phyloP scores from a whole-genome alignment of 176 grass and related monocot genomes.

The Musa itinerans region DNA sequence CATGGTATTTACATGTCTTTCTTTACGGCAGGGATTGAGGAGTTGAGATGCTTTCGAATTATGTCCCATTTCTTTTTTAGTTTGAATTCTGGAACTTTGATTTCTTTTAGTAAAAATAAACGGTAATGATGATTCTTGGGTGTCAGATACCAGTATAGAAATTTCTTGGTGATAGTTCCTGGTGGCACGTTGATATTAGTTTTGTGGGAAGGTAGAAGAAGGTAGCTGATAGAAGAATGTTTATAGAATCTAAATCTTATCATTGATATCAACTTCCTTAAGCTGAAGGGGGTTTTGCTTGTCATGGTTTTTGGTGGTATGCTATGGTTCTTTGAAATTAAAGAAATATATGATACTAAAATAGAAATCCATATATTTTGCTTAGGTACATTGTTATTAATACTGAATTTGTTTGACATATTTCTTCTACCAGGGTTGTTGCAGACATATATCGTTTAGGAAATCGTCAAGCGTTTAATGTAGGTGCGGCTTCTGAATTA shows the following conservation, averaged over 20 bases:
- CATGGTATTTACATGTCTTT: not conserved
- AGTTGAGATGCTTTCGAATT: not conserved
- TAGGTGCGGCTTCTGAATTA: constrained; percentile 52
- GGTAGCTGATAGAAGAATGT: not conserved
- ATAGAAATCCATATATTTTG: not conserved
- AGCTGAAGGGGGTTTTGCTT: not conserved
- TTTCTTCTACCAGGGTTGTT: constrained; percentile 57
- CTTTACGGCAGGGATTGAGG: not conserved
- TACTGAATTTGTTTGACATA: not conserved
- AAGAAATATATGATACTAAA: not conserved
- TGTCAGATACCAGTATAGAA: not conserved
- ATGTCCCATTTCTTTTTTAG: no score
- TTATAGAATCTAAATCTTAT: not conserved
- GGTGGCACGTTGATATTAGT: not conserved
- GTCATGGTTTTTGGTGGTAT: not conserved
- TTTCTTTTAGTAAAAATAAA: no score
- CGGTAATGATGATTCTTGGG: no score
- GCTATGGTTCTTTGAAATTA: no score
- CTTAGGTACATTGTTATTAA: not conserved
- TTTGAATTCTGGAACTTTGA: no score
- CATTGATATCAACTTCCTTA: not conserved
- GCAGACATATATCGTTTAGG: constrained; percentile 74
- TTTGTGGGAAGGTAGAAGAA: not conserved
- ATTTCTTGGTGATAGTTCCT: not conserved
- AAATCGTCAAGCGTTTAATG: constrained; percentile 80